Percentiles rank a stretch among this genome's conserved stretches.
These are phyloP conservation scores for Hippophae tibetana DNA, from an alignment of 306 rosid species.

Conservation along the genomic window DNA sequence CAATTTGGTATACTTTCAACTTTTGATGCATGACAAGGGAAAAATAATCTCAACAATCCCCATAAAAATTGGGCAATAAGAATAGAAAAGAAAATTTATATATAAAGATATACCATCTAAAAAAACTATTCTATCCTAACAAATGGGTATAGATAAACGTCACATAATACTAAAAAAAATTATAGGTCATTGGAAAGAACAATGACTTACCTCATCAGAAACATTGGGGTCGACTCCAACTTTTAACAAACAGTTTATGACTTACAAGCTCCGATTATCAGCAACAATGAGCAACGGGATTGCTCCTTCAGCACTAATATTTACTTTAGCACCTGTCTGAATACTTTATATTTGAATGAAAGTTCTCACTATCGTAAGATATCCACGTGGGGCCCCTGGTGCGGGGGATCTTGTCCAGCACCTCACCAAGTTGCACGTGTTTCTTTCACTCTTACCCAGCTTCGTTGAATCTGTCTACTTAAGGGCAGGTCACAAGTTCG, in stretches of 20 bases:
- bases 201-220: slow-evolving; percentile 84
- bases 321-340: slow-evolving; percentile 82
- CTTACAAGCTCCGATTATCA: slow-evolving; percentile 55
- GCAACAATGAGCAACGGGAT: slow-evolving; percentile 88
- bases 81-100: not conserved
- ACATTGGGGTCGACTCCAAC: slow-evolving; percentile 86
- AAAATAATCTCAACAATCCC: slow-evolving; percentile 59
- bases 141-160: not conserved
- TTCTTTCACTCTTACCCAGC: no score
- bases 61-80: not conserved
- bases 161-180: not conserved
- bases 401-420: no score
- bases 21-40: slow-evolving; percentile 71
- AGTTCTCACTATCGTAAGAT: no score
- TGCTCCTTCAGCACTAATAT: slow-evolving; percentile 87
- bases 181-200: slow-evolving; percentile 8
- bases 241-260: slow-evolving; percentile 54
- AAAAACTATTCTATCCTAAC: not conserved
- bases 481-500: no score
- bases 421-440: no score
- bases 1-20: slow-evolving; percentile 51
- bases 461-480: no score
- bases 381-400: no score
- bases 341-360: no score
- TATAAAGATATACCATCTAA: not conserved